These are phyloP conservation scores for Parathielavia appendiculata DNA, from an alignment of 495 filamentous ascomycete genomes.

Conservation along the genomic window DNA sequence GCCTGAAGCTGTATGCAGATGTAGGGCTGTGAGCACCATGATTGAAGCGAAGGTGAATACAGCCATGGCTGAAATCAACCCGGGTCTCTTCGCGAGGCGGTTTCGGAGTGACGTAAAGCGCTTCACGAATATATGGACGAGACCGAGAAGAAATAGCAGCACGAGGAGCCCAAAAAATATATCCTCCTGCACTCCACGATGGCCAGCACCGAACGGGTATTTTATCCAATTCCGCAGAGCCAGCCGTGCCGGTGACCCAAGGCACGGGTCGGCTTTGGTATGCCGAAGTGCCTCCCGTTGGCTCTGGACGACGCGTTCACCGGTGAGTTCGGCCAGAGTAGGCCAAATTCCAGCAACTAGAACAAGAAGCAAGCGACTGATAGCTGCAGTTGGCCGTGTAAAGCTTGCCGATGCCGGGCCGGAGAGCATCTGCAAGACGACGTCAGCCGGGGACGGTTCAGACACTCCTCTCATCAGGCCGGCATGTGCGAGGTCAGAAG, in stretches of 20 bases:
- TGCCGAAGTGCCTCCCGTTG: neutral
- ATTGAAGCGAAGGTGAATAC: slow-evolving; percentile 19
- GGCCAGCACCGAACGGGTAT: neutral
- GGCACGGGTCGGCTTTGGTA: neutral
- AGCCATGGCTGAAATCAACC: slow-evolving; percentile 18
- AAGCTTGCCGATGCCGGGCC: neutral
- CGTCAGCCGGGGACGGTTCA: neutral
- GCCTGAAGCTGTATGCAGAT: neutral
- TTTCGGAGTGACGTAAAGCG: neutral
- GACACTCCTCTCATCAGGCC: no score
- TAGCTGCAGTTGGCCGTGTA: no score
- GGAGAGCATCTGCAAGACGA: neutral
- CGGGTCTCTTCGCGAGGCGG: neutral
- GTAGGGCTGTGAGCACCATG: slow-evolving; percentile 16
- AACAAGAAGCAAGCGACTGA: neutral
- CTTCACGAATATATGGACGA: neutral
- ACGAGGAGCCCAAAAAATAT: neutral
- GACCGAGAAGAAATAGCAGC: neutral
- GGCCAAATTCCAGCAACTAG: neutral
- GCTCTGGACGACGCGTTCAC: neutral
- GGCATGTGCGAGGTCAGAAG: neutral
- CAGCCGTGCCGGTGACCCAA: neutral
- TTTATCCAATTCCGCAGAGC: neutral
- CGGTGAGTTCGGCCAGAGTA: neutral
- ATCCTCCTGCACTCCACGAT: neutral